Base-by-base conservation (phyloP, 306 rosid species). In the Crataegus laevigata region DNA sequence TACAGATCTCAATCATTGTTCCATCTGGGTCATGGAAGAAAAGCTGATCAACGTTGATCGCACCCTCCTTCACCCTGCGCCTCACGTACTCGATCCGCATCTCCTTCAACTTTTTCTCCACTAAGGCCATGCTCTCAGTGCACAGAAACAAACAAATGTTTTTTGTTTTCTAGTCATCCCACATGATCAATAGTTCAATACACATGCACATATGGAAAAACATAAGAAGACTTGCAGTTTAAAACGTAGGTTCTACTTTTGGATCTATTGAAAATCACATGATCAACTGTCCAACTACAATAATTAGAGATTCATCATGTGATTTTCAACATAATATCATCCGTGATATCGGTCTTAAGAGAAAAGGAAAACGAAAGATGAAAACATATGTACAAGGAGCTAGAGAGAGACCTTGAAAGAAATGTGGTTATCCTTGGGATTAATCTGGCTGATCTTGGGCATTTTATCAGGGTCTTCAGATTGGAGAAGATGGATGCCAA, bases 21-120 rank as follows among this genome's bases (percentile, higher is more conserved):
- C 90, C 93, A 82, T 93, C 93, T 9, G 98, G 96, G 54, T 93
- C 93, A 59, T 86, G 98, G 86, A 93, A 93, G 90, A 93, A 93
- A 18, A 93, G 64, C 79, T 93, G 98, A 69, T 93, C 93, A 55
- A 93, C 88, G 60, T 74, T 54, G 72, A 84, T 82, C 26, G 90
- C 91, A 43, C 85, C 86, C 52, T 93, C 96, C 77, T 86, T 89
- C 38, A 93, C 89, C 77, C 72, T 85, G 58, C 75, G 70, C 74
- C 81, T 89, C 83, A 86, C 85, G 75, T 86, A 91, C 76, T 87
- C 77, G 50, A 90, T 89, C 80, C 69, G 72, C 91, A 90, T 84
- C 74, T 91, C 89, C 74, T 86, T 77, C 50, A 93, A 75, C 29
- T 55, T 87, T 24, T 75, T 82, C 84, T 93, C 96, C 65, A 89